A percentile compares a stretch with the other conserved stretches of the same genome.
Evolutionary conservation across 2,329 filamentous ascomycete species (phyloP).

Genomic region (Cryphonectria parasitica): DNA sequence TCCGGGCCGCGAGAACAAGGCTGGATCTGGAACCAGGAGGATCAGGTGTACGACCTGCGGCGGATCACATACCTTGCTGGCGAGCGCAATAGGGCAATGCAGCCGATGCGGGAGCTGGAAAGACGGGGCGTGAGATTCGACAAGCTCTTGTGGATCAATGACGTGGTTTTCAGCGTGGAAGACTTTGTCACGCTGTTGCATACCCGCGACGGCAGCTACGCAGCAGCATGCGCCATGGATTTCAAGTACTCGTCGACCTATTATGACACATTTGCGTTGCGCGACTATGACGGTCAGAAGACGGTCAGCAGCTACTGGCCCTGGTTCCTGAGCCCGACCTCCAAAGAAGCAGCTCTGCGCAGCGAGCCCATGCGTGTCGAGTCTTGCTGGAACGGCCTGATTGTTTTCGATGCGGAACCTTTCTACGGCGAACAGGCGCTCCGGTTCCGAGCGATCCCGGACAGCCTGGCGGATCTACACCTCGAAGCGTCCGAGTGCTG

Average conservation of each 20-base stretch:
- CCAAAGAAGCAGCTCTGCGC: conserved; percentile 50
- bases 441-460: conserved; percentile 64
- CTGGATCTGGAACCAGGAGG: conserved; percentile 62
- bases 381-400: conserved; percentile 74
- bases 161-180: conserved; percentile 60
- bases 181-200: conserved; percentile 58
- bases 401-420: conserved; percentile 48
- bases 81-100: conserved; percentile 65
- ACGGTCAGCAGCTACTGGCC: conserved; percentile 60
- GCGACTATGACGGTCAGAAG: conserved; percentile 58
- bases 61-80: conserved; percentile 70
- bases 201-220: conserved; percentile 59
- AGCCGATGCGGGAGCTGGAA: conserved; percentile 57
- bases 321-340: conserved; percentile 54
- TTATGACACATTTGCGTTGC: conserved; percentile 66
- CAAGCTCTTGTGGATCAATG: conserved; percentile 63
- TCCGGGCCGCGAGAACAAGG: conserved; percentile 49
- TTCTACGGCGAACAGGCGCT: conserved; percentile 52
- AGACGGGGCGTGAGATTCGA: conserved; percentile 56
- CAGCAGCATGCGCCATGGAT: conserved; percentile 64
- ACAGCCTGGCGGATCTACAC: conserved; percentile 63
- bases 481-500: conserved; percentile 82
- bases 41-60: conserved; percentile 58
- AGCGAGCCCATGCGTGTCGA: conserved; percentile 59
- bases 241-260: conserved; percentile 57